Evolutionary conservation across 345 rosid genomes (phyloP).

Genomic region (Brassica rapa): DNA sequence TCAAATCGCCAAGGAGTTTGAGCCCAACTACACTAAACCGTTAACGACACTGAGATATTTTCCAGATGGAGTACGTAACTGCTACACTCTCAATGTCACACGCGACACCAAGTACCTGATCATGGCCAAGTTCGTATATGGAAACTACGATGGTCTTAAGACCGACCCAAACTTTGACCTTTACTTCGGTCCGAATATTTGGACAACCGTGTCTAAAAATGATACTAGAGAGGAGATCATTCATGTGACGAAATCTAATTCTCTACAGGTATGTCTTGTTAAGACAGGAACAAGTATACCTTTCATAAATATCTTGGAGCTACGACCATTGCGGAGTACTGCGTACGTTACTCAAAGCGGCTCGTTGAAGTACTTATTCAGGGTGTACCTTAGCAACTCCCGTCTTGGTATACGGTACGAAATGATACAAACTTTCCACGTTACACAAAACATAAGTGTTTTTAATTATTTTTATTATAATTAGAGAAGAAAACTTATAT

Average conservation of each 20-base stretch:
- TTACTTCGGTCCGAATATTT: conserved; percentile 35
- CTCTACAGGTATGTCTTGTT: conserved; percentile 36
- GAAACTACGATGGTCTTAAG: conserved; percentile 36
- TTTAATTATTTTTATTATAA: neutral
- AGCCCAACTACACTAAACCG: neutral
- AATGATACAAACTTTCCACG: neutral
- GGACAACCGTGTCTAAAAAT: conserved; percentile 28
- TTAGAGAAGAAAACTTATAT: neutral
- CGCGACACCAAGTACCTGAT: conserved; percentile 34
- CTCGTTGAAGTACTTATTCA: conserved; percentile 27
- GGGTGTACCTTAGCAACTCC: conserved; percentile 19
- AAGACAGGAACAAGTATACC: conserved; percentile 38
- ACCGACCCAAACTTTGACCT: conserved; percentile 29
- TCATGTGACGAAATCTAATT: conserved; percentile 18
- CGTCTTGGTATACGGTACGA: conserved; percentile 18
- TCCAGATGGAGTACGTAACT: conserved; percentile 34
- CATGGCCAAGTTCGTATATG: conserved; percentile 33
- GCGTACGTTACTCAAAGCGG: conserved; percentile 31
- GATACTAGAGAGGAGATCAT: conserved; percentile 27
- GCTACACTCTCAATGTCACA: conserved; percentile 38
- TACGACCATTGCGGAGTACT: conserved; percentile 31
- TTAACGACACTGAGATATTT: conserved; percentile 21
- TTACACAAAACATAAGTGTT: neutral
- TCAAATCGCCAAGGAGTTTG: conserved; percentile 25
- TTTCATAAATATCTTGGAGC: conserved; percentile 31